Conservation (phyloP, 2,329 filamentous ascomycete species). For the Davidsoniella virescens region DNA sequence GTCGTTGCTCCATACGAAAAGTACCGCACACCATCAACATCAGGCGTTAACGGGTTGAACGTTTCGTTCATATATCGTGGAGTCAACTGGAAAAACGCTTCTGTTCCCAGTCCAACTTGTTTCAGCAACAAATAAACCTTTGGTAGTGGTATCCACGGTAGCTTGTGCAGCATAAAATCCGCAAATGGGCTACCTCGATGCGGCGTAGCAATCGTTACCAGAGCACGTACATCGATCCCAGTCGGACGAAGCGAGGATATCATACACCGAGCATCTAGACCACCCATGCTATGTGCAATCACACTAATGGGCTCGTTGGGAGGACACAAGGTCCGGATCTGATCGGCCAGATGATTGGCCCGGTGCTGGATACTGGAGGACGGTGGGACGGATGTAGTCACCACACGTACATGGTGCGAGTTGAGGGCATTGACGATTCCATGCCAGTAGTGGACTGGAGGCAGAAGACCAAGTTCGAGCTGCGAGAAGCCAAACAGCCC, state of each 20-base stretch:
- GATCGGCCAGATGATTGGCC: conserved; percentile 37
- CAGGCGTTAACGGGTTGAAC: conserved; percentile 42
- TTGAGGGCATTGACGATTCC: conserved; percentile 43
- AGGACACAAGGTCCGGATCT: conserved; percentile 27
- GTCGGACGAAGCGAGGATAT: conserved; percentile 37
- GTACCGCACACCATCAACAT: conserved; percentile 37
- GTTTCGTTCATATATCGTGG: conserved; percentile 37
- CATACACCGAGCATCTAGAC: conserved; percentile 50
- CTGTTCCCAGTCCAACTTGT: conserved; percentile 37
- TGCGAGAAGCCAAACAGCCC: conserved; percentile 48
- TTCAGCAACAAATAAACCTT: conserved; percentile 37
- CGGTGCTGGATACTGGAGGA: conserved; percentile 44
- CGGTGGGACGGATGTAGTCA: conserved; percentile 45
- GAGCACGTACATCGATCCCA: conserved; percentile 30
- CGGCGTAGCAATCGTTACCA: conserved; percentile 39
- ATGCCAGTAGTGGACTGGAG: conserved; percentile 46
- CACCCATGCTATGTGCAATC: conserved; percentile 53
- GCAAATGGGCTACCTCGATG: conserved; percentile 40
- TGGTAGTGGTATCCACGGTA: conserved; percentile 28
- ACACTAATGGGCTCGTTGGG: conserved; percentile 52
- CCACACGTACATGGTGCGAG: conserved; percentile 36
- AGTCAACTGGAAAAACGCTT: conserved; percentile 45
- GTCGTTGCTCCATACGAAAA: conserved; percentile 45
- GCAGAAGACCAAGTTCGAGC: conserved; percentile 33
- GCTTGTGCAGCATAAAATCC: conserved; percentile 36